Evolutionary conservation across 208 protist species (phyloP), one percentile per base, ranked within the genome.

Genomic region (Sergeia podlipaevii): DNA sequence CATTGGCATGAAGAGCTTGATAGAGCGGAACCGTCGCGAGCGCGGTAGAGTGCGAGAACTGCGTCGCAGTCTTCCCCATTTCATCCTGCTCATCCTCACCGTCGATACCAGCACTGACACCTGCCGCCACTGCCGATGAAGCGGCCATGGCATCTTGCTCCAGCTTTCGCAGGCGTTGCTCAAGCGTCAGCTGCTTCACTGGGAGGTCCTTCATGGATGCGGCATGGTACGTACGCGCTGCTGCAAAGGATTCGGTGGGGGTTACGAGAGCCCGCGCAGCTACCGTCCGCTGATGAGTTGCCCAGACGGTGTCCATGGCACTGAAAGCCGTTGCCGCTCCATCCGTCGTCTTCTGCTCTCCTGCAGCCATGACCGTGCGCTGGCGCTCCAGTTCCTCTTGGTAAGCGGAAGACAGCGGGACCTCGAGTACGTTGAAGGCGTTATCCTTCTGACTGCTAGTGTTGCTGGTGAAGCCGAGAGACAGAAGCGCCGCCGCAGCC

Each of bases 11-110:
- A 18, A 94, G 71, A 11, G 86, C 86, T 48, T 94, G 86, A 50
- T 91, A 91, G 17, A 94, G 67, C 3, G 86, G 86, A 26, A 91
- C 70, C 5, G 86, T 93, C 4, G 82, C 80, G n/a, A 88, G 68
- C 0, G 80, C 86, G n/a, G 89, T 50, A 2, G 80, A 72, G 43
- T 78, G 70, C 17, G 28, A 34, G 26, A 27, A 38, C 34, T 43
- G 26, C 18, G 23, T 52, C 36, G 3, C 44, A 20, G 44, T 65
- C 58, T 2, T 38, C 8, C 8, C 51, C n/a, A 18, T 48, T 13
- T 57, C 39, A 13, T 26, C 69, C 11, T 52, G 44, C 5, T 21
- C 29, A 17, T 3, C 48, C 18, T 36, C 23, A 17, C 11, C 45
- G 29, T 30, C 55, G 5, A 0, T 18, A 8, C n/a, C 24, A 13